These are phyloP conservation scores for Bondarzewia mesenterica DNA, from an alignment of 1,284 basidiomycete genomes.

Conservation along the genomic window DNA sequence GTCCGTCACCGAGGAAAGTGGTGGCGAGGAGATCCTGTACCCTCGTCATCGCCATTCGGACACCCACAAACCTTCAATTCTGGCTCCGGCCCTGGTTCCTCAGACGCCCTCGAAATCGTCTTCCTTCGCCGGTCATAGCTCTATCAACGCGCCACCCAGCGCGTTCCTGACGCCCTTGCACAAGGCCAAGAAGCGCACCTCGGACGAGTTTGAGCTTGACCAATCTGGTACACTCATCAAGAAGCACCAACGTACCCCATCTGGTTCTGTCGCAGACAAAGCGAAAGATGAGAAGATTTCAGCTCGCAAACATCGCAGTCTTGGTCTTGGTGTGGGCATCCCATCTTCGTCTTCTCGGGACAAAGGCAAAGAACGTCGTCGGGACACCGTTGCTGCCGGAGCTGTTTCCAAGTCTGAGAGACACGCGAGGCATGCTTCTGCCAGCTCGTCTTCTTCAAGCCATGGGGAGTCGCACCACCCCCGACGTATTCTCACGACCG, in stretches of 20 bases:
- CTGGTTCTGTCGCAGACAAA: conserved; percentile 25
- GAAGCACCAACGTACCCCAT: conserved; percentile 22
- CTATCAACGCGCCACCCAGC: conserved; percentile 40
- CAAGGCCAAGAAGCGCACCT: conserved; percentile 67
- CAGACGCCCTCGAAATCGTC: not conserved
- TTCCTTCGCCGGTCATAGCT: not conserved
- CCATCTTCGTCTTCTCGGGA: conserved; percentile 32
- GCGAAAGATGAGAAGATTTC: conserved; percentile 44
- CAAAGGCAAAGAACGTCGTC: conserved; percentile 53
- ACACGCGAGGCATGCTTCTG: conserved; percentile 59
- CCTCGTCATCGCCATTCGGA: conserved; percentile 46
- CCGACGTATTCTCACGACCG: conserved; percentile 57
- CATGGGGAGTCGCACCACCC: conserved; percentile 39
- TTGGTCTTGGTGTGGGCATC: conserved; percentile 44
- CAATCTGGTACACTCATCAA: conserved; percentile 55
- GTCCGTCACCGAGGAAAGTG: conserved; percentile 70
- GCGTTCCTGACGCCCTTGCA: conserved; percentile 48
- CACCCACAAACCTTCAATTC: conserved; percentile 9
- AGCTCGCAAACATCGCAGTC: conserved; percentile 64
- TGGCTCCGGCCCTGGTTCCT: not conserved
- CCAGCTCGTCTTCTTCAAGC: conserved; percentile 57
- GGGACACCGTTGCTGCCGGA: conserved; percentile 51
- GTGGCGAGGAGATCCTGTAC: conserved; percentile 77
- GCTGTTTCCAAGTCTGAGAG: conserved; percentile 26
- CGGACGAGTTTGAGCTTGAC: conserved; percentile 77